Evolutionary conservation across 176 grass and related monocot species (phyloP), one percentile per base, ranked within the genome.

Genomic region (Rhynchospora breviuscula): DNA sequence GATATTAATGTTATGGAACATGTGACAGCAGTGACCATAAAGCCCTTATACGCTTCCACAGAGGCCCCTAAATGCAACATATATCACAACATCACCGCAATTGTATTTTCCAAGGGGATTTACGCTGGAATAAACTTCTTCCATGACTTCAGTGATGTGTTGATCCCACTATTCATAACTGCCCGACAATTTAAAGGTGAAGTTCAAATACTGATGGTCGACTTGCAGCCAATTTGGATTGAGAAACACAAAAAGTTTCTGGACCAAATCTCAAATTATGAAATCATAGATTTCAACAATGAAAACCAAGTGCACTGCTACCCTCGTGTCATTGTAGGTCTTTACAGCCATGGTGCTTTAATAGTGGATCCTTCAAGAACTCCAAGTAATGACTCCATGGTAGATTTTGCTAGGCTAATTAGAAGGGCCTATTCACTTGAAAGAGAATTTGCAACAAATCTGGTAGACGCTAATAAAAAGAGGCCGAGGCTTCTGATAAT

Each of bases 131-230:
- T 2, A 40, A 97, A 93, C 23, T 87, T 89, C 15, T 97, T 91
- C 80, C 94, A 97, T 57, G 91, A 86, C 43, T 97, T 97, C 77
- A 89, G 85, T 8, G 94, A 97, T 18, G 91, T 97, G 63, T 74
- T 97, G 44, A 69, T 97, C n/a, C 94, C 94, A 3, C 87, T 93
- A 44, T 97, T 93, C 85, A 87, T 86, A 25, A 93, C 94, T 4
- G 85, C 89, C 1, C 79, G 63, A 31, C 79, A 89, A 91, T 93
- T 97, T 26, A 83, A 86, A 1, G 91, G 93, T n/a, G 90, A 93
- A 46, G 89, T 93, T 31, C 89, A 88, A 69, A 87, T 97, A 29
- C 73, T 91, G 21, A 81, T 91, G 35, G 79, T 86, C 0, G 87
- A 89, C 65, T 63, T 85, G 79, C 65, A 83, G 1, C 87, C 87